These are phyloP conservation scores for Astragalus glycyphyllos DNA, from an alignment of 306 rosid species.

Conservation along the genomic window DNA sequence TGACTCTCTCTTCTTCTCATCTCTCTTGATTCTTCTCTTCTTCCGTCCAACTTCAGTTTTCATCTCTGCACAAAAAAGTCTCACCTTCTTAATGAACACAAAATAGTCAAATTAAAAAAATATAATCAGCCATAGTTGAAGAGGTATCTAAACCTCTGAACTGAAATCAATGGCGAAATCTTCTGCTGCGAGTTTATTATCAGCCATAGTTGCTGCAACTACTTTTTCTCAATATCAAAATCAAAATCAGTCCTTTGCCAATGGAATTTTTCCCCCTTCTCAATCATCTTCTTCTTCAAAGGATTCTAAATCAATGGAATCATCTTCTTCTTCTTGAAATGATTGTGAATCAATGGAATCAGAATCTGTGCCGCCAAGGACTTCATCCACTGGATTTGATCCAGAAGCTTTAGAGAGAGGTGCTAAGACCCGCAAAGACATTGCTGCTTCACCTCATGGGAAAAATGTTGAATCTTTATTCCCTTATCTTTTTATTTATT, in stretches of 20 bases:
- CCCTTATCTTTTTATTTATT: too few species aligned
- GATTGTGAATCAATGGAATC: constrained; percentile 37
- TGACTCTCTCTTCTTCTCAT: too few species aligned
- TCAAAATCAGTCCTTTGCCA: constrained; percentile 50
- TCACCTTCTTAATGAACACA: too few species aligned
- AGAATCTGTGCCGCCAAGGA: constrained; percentile 53
- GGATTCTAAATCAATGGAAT: too few species aligned
- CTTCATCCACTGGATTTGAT: constrained; percentile 85
- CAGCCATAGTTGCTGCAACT: constrained; percentile 70
- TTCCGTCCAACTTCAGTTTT: too few species aligned
- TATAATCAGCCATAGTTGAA: not conserved
- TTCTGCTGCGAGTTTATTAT: constrained; percentile 55
- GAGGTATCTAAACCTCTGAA: not conserved
- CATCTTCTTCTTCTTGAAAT: too few species aligned
- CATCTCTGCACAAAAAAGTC: too few species aligned
- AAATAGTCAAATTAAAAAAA: too few species aligned
- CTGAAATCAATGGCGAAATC: constrained; percentile 54
- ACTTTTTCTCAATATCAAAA: constrained; percentile 39
- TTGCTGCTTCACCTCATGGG: constrained; percentile 59
- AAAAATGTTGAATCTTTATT: constrained; percentile 65
- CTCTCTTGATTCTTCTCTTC: too few species aligned
- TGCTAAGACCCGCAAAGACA: constrained; percentile 60
- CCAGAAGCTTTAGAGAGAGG: constrained; percentile 85
- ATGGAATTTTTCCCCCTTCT: constrained; percentile 38
- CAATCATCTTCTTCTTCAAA: constrained; percentile 42